A percentile compares a stretch with the other conserved stretches of the same genome.
These are phyloP conservation scores for Kwoniella newhampshirensis DNA, from an alignment of 768 basidiomycete genomes.

Conservation along the genomic window DNA sequence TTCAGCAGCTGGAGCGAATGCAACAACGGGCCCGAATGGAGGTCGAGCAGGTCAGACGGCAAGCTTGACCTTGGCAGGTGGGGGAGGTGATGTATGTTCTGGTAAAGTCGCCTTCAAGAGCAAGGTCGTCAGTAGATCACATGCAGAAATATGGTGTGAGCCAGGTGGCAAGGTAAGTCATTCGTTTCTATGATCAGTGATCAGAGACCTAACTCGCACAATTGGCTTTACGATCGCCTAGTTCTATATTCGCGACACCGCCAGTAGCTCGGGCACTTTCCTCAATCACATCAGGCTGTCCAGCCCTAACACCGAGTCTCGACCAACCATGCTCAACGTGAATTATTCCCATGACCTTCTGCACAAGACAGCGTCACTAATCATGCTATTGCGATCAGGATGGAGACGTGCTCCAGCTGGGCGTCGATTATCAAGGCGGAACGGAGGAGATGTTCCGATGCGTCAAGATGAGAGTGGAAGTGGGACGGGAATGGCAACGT, in stretches of 20 bases:
- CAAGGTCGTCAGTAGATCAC: conserved; percentile 90
- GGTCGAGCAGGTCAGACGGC: conserved; percentile 13
- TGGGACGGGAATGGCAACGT: conserved; percentile 87
- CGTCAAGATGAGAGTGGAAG: conserved; percentile 90
- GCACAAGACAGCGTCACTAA: background rate
- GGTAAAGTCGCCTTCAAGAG: conserved; percentile 91
- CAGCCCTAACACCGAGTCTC: conserved; percentile 75
- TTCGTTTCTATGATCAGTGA: background rate
- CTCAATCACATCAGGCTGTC: conserved; percentile 90
- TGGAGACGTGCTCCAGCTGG: conserved; percentile 90
- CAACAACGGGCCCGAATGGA: conserved; percentile 58
- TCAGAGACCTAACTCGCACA: background rate
- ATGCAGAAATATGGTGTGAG: conserved; percentile 88
- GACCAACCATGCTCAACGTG: conserved; percentile 68
- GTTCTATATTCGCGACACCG: conserved; percentile 88
- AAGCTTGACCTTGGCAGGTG: conserved; percentile 40
- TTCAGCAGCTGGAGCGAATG: conserved; percentile 1
- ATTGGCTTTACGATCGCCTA: conserved; percentile 40
- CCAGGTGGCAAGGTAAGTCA: conserved; percentile 54
- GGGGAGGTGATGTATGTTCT: conserved; percentile 58
- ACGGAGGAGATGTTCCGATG: conserved; percentile 95
- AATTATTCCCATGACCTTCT: background rate
- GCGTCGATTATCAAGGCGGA: conserved; percentile 96
- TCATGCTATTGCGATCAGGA: conserved; percentile 55
- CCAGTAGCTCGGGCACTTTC: conserved; percentile 87